Evolutionary conservation across 345 rosid species (phyloP).

Genomic region (Murraya koenigii): DNA sequence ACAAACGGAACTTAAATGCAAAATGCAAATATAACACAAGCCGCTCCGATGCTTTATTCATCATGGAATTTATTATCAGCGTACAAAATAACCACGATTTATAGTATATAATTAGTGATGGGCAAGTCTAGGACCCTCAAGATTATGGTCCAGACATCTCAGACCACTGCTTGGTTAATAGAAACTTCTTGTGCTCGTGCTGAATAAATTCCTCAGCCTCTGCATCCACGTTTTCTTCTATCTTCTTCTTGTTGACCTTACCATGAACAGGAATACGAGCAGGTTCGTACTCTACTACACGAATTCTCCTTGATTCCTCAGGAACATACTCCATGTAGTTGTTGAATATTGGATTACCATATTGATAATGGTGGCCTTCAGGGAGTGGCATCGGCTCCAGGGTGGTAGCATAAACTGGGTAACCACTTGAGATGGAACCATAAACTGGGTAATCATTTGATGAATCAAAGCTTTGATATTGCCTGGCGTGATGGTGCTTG

Average conservation of each 20-base stretch:
- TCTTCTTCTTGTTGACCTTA: neutral
- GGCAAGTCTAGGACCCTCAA: neutral
- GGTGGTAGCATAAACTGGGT: neutral
- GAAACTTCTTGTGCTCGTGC: slow-evolving; percentile 48
- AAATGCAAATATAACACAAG: neutral
- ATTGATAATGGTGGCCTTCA: neutral
- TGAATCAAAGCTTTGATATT: slow-evolving; percentile 3
- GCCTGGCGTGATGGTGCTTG: slow-evolving; percentile 8
- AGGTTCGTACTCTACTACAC: slow-evolving; percentile 5
- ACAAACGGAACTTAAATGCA: neutral
- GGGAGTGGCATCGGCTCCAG: neutral
- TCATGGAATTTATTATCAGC: neutral
- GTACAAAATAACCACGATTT: neutral
- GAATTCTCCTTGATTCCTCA: slow-evolving; percentile 6
- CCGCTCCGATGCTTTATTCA: neutral
- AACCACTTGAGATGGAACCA: neutral
- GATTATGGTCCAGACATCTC: neutral
- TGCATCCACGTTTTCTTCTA: slow-evolving; percentile 37
- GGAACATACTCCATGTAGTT: neutral
- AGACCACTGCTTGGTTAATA: neutral
- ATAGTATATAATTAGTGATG: neutral
- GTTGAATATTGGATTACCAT: neutral
- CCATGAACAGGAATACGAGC: neutral
- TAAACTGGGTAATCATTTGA: slow-evolving; percentile 3
- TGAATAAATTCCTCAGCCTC: slow-evolving; percentile 67